A percentile compares a stretch with the other conserved stretches of the same genome.
phyloP scores from a whole-genome alignment of 164 flowering plant genomes.

The Magnolia officinalis region DNA sequence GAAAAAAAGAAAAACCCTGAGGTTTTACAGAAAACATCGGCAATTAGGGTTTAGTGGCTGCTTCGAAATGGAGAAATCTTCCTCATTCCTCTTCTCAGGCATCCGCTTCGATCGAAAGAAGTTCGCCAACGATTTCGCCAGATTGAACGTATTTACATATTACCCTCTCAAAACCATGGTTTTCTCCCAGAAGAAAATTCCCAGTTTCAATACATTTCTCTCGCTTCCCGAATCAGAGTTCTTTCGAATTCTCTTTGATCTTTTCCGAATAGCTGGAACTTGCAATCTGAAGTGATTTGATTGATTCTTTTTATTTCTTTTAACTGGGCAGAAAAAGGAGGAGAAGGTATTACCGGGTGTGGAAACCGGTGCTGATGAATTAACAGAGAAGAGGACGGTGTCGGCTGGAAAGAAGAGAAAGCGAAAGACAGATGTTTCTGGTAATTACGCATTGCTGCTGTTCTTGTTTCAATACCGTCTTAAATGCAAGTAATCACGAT shows the following conservation, averaged over 20 bases:
- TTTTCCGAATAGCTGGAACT: neutral
- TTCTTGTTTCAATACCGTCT: neutral
- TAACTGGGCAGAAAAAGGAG: constrained; percentile 42
- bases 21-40: neutral
- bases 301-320: neutral
- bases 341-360: constrained; percentile 17
- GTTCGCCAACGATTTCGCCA: constrained; percentile 55
- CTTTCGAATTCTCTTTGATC: neutral
- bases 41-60: neutral
- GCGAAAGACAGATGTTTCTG: constrained; percentile 30
- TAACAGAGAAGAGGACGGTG: constrained; percentile 9
- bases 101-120: constrained; percentile 55
- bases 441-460: constrained; percentile 15
- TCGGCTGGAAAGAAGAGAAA: constrained; percentile 48
- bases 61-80: neutral
- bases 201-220: neutral
- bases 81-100: constrained; percentile 65
- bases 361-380: constrained; percentile 23
- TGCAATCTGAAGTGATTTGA: neutral
- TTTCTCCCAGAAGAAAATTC: neutral
- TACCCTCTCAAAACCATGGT: neutral
- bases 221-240: neutral
- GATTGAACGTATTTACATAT: constrained; percentile 39
- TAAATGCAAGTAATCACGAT: too few relatives aligned
- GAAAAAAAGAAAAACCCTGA: neutral